Evolutionary conservation across 257 asterid species (phyloP).

Genomic region (Cynanchum wilfordii): DNA sequence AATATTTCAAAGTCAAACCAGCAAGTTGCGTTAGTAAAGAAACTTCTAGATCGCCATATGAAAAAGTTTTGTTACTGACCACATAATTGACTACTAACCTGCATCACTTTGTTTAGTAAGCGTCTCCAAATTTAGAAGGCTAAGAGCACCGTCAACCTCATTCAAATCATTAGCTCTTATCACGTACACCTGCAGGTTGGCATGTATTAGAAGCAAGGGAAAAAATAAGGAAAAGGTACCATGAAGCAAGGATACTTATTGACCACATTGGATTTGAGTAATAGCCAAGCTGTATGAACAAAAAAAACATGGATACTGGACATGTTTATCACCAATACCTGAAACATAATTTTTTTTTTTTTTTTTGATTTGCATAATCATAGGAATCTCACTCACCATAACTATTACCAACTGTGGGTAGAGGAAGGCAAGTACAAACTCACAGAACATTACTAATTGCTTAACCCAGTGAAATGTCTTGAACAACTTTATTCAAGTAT

Average conservation of each 20-base stretch:
- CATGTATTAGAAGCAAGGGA: not conserved
- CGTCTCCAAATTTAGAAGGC: conserved; percentile 72
- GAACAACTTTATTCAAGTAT: not conserved
- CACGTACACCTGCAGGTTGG: conserved; percentile 43
- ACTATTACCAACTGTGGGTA: not conserved
- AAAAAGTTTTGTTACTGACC: not conserved
- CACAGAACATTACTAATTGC: not conserved
- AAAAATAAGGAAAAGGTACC: not conserved
- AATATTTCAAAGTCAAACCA: not conserved
- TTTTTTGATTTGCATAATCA: not conserved
- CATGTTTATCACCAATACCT: not conserved
- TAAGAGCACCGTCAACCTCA: conserved; percentile 90
- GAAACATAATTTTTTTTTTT: not conserved
- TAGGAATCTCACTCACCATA: not conserved
- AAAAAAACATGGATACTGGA: not conserved
- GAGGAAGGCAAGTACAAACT: not conserved
- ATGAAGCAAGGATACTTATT: not conserved
- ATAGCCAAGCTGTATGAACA: not conserved
- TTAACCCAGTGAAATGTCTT: not conserved
- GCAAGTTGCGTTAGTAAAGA: conserved; percentile 2
- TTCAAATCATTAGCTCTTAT: conserved; percentile 66
- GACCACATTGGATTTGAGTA: not conserved
- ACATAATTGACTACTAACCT: conserved; percentile 37
- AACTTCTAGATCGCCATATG: not conserved
- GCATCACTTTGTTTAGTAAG: conserved; percentile 57